These are phyloP conservation scores for Citrullus amarus DNA, from an alignment of 306 rosid genomes.

Conservation along the genomic window DNA sequence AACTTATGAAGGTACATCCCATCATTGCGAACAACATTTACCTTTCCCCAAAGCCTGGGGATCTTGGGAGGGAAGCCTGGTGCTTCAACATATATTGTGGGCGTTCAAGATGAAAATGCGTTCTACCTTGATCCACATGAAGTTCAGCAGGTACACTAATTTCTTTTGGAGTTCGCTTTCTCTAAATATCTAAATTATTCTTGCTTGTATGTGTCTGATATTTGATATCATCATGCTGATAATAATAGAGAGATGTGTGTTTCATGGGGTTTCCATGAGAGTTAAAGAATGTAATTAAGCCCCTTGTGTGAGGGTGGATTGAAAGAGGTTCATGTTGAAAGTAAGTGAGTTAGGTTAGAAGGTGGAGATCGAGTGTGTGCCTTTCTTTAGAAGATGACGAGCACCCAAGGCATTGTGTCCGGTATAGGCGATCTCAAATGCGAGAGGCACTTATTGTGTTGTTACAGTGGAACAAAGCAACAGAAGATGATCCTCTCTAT, in stretches of 20 bases:
- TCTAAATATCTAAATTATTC: neutral
- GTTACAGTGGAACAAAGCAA: neutral
- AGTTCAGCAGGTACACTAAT: constrained; percentile 48
- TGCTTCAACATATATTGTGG: constrained; percentile 80
- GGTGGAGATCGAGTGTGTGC: neutral
- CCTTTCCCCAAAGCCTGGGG: constrained; percentile 91
- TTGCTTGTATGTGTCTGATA: neutral
- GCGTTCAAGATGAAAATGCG: constrained; percentile 82
- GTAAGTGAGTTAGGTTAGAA: neutral
- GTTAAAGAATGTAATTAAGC: neutral
- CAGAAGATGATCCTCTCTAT: too few relatives aligned
- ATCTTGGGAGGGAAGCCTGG: constrained; percentile 94
- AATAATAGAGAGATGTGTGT: neutral
- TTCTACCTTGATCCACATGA: constrained; percentile 96
- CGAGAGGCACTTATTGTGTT: neutral
- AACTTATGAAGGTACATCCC: constrained; percentile 59
- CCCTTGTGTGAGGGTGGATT: neutral
- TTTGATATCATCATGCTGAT: neutral
- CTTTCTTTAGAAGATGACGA: neutral
- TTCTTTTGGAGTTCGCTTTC: neutral
- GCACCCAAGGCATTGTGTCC: neutral
- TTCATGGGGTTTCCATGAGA: neutral
- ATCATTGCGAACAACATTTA: constrained; percentile 61
- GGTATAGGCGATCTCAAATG: neutral
- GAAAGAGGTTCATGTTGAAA: neutral